A percentile compares a stretch with the other conserved stretches of the same genome.
These are phyloP conservation scores for Staphylotrichum tortipilum DNA, from an alignment of 495 filamentous ascomycete genomes.

Conservation along the genomic window DNA sequence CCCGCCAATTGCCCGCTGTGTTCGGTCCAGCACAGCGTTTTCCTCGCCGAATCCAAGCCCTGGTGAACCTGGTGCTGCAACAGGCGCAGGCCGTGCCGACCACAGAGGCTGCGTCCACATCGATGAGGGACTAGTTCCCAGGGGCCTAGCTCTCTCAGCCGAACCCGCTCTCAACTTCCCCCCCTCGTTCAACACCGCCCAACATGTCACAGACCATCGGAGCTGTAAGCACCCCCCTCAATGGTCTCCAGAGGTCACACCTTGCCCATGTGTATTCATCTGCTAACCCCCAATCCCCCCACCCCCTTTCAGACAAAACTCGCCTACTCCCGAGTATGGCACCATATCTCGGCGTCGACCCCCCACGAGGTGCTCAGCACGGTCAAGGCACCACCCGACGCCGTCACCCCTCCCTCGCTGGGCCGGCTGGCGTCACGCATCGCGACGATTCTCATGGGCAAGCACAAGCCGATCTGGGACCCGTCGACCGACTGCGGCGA, in stretches of 20 bases:
- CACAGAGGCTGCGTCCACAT: slow-evolving; percentile 2
- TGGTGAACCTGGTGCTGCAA: neutral
- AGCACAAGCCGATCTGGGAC: slow-evolving; percentile 98
- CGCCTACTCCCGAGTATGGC: slow-evolving; percentile 93
- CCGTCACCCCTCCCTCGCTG: slow-evolving; percentile 58
- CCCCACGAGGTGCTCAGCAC: slow-evolving; percentile 47
- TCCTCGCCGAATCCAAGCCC: neutral
- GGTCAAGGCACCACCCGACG: slow-evolving; percentile 39
- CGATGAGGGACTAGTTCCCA: slow-evolving; percentile 24
- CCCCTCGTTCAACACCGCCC: slow-evolving; percentile 2
- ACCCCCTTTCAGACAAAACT: slow-evolving; percentile 74
- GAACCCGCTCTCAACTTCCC: neutral
- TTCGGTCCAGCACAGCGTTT: neutral
- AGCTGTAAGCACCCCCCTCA: slow-evolving; percentile 10
- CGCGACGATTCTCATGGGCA: slow-evolving; percentile 90
- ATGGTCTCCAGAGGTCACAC: no score
- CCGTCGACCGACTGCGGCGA: slow-evolving; percentile 96
- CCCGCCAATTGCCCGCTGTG: slow-evolving; percentile 2
- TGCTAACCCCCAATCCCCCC: no score
- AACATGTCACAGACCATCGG: slow-evolving; percentile 22
- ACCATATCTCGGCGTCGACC: slow-evolving; percentile 64
- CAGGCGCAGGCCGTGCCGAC: neutral
- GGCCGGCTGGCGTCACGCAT: slow-evolving; percentile 89
- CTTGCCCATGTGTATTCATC: no score
- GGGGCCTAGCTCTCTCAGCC: slow-evolving; percentile 5